phyloP scores from a whole-genome alignment of 176 grass and related monocot genomes.

The Hordeum vulgare region DNA sequence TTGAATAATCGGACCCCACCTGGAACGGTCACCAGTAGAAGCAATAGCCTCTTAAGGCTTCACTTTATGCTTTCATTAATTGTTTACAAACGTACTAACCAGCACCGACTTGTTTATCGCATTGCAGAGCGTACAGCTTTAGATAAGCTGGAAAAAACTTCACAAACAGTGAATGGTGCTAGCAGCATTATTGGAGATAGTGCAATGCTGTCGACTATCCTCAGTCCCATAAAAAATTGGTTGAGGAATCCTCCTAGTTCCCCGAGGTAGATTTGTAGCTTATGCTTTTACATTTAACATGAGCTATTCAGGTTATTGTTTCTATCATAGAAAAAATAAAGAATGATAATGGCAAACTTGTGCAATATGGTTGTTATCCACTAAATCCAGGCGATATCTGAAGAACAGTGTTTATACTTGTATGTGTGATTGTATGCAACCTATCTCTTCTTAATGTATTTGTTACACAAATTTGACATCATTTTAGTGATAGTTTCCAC shows the following conservation, averaged over 20 bases:
- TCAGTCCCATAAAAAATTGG: conserved; percentile 68
- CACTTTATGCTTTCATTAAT: not conserved
- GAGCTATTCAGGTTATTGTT: not conserved
- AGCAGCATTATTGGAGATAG: conserved; percentile 60
- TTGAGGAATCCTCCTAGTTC: conserved; percentile 48
- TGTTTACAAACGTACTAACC: not conserved
- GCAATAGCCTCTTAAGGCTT: not conserved
- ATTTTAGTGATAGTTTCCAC: not conserved
- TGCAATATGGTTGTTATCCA: not conserved
- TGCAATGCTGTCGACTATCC: conserved; percentile 53
- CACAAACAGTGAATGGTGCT: conserved; percentile 81
- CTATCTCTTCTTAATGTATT: not conserved
- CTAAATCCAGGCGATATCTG: not conserved
- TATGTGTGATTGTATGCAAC: not conserved
- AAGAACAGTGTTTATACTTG: not conserved
- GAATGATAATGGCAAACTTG: not conserved
- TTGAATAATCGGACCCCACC: not conserved
- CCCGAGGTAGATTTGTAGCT: conserved; percentile 36
- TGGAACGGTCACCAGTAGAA: not conserved
- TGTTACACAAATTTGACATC: not conserved
- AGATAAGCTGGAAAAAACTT: conserved; percentile 80
- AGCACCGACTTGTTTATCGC: not conserved
- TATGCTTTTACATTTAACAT: conserved; percentile 7
- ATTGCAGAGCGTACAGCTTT: conserved; percentile 68
- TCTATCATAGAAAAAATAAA: not conserved